These are phyloP conservation scores for Puccinia horiana DNA, from an alignment of 1,284 basidiomycete species.

Conservation along the genomic window DNA sequence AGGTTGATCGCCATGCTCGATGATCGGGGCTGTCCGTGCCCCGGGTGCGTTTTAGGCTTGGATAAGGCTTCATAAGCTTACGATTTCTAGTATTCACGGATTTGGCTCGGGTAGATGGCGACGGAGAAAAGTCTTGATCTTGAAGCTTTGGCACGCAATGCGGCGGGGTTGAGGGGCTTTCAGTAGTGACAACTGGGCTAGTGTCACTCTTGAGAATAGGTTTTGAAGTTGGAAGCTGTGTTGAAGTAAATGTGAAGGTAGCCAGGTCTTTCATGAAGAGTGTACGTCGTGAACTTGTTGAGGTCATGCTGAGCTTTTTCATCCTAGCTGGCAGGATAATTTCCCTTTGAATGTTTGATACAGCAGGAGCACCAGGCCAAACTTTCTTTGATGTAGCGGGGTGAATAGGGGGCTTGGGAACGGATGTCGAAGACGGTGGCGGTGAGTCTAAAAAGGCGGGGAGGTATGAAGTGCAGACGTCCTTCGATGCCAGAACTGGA, in stretches of 20 bases:
- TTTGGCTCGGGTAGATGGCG: not conserved
- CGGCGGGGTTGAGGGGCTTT: not conserved
- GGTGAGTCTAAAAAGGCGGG: constrained; percentile 18
- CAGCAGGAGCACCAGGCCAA: constrained; percentile 19
- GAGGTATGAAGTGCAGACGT: not conserved
- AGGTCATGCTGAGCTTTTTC: constrained; percentile 31
- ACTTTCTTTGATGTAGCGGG: not conserved
- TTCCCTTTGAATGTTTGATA: constrained; percentile 40
- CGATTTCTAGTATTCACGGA: not conserved
- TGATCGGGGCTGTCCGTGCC: constrained; percentile 1
- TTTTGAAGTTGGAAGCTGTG: not conserved
- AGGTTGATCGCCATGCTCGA: constrained; percentile 2
- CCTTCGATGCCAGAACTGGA: not conserved
- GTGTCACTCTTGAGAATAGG: not conserved
- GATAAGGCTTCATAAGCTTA: constrained; percentile 26
- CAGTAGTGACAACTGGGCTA: not conserved
- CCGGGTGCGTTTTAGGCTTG: constrained; percentile 19
- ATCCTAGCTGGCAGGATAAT: constrained; percentile 40
- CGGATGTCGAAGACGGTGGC: constrained; percentile 17
- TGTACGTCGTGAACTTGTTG: not conserved
- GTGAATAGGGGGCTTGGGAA: constrained; percentile 27
- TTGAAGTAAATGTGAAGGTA: not conserved
- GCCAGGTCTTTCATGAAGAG: constrained; percentile 18
- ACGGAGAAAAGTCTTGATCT: not conserved
- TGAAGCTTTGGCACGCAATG: not conserved